Conservation (phyloP, 2,329 filamentous ascomycete species). For the Rachicladosporium sp. region DNA sequence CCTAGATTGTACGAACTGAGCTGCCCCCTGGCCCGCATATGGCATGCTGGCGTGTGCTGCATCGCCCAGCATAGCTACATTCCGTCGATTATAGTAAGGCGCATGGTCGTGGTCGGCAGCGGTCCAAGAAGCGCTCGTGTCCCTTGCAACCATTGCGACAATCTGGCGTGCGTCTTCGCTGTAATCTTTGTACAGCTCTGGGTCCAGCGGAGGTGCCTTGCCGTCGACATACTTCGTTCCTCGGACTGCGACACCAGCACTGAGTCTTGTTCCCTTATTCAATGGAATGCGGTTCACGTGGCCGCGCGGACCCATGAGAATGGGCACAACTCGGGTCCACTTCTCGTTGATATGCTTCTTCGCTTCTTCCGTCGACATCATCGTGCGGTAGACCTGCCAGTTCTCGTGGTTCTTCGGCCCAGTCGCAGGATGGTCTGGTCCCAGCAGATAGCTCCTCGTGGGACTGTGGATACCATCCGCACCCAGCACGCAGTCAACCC, state of each 20-base stretch:
- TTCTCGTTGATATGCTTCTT: conserved; percentile 18
- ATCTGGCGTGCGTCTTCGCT: conserved; percentile 18
- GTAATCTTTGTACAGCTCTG: conserved; percentile 15
- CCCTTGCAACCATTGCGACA: conserved; percentile 17
- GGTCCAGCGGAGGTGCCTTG: conserved; percentile 12
- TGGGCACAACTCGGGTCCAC: conserved; percentile 19
- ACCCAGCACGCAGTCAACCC: conserved; percentile 39
- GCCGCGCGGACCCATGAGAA: conserved; percentile 20
- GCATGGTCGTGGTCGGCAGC: conserved; percentile 23
- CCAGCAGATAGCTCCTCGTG: conserved; percentile 33
- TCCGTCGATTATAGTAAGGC: conserved; percentile 19
- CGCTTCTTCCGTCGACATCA: conserved; percentile 19
- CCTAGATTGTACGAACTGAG: too few species aligned
- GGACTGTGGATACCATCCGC: conserved; percentile 43
- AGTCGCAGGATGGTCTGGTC: conserved; percentile 20
- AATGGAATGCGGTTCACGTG: conserved; percentile 23
- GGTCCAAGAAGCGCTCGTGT: conserved; percentile 19
- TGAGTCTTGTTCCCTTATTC: conserved; percentile 18
- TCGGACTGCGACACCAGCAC: conserved; percentile 17
- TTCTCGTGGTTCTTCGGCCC: conserved; percentile 20
- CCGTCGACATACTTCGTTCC: conserved; percentile 13
- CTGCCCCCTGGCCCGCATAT: conserved; percentile 24
- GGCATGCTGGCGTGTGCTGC: conserved; percentile 28
- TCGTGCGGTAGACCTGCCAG: conserved; percentile 21
- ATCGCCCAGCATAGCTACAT: conserved; percentile 26